Base-by-base conservation (phyloP, 164 flowering plant species). In the Akebia trifoliata region DNA sequence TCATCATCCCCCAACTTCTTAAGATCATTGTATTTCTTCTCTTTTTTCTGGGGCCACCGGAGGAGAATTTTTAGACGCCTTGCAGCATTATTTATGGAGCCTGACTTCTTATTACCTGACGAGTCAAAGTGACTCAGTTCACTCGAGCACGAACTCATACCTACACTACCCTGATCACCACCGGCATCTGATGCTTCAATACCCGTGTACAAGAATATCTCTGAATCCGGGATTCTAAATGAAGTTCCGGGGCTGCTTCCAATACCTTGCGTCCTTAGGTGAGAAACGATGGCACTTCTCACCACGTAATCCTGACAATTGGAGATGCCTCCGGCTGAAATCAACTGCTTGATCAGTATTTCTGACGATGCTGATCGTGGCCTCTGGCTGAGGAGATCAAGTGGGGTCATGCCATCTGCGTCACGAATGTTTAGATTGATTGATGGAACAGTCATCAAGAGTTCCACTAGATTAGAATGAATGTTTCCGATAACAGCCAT, bases 211-310 rank as follows among this genome's bases (percentile, higher is more conserved):
- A 81, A 57, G 62, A 82, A 65, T 26, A 90, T 79, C 67, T 90
- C 95, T 6, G 83, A 73, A 69, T 90, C 97, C 20, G 90, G 74
- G 24, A 90, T 68, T 59, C 81, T 63, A 56, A 90, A 90, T 22
- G 80, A 87, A 66, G 90, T 82, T 37, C 97, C 97, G 3, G 97
- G 97, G 57, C 95, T 87, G 37, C 70, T 65, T 53, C 78, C 76
- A 56, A 78, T 69, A 3, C 81, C 79, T 25, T 79, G 86, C 72
- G 57, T 73, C 64, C 68, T 83, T 34, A 79, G 48, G 15, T 74
- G 80, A 4, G 81, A 78, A 66, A 51, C 79, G 12, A 76, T 64
- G 36, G 75, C 76, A 22, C 54, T 76, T 65, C 81, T 74, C 2
- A 77, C 64, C 54, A 26, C 57, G 18, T 65, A 30, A 35, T 76